phyloP scores from a whole-genome alignment of 2,329 filamentous ascomycete genomes.

The Botrytis fabae region DNA sequence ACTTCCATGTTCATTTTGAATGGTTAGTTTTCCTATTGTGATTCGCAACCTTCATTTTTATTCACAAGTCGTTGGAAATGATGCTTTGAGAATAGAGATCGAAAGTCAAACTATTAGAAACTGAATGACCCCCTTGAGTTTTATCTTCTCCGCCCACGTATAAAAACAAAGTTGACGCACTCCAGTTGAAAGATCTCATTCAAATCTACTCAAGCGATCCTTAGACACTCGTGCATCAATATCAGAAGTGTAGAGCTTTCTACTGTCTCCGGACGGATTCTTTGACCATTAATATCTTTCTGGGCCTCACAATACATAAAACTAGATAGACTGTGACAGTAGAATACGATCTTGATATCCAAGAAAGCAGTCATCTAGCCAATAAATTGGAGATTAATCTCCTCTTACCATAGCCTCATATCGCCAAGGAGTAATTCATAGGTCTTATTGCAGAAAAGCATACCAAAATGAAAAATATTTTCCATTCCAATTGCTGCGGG shows the following conservation, averaged over 20 bases:
- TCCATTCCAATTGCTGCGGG: background rate
- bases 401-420: background rate
- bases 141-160: background rate
- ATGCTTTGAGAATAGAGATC: background rate
- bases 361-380: background rate
- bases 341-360: background rate
- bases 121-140: background rate
- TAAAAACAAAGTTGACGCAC: background rate
- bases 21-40: background rate
- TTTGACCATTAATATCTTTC: background rate
- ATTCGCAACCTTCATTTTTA: background rate
- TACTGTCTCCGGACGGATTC: background rate
- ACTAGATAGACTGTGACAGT: background rate
- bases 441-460: background rate
- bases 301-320: background rate
- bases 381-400: background rate
- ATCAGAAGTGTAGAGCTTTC: background rate
- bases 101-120: background rate
- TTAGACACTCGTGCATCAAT: background rate
- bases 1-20: background rate
- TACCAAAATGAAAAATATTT: background rate
- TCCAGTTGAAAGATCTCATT: background rate
- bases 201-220: background rate
- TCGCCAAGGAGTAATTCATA: background rate
- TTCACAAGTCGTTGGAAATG: background rate